A percentile compares a stretch with the other conserved stretches of the same genome.
Conservation (phyloP, 495 filamentous ascomycete genomes). For the Daldinia caldariorum region DNA sequence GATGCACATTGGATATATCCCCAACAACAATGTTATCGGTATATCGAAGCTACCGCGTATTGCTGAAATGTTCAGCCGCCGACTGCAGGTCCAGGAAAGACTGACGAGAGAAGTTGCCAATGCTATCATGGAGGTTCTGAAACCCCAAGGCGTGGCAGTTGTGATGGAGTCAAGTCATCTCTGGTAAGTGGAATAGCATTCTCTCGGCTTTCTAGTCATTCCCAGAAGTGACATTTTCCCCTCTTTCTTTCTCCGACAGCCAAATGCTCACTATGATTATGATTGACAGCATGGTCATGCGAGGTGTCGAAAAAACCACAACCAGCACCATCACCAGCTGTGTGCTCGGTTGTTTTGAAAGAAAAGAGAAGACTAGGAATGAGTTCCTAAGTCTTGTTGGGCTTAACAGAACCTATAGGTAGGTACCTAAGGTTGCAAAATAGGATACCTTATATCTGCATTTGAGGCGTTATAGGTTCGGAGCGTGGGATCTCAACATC, state of each 20-base stretch:
- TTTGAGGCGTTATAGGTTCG: constrained; percentile 34
- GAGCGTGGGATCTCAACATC: constrained; percentile 49
- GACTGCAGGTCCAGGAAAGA: constrained; percentile 94
- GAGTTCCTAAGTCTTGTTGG: constrained; percentile 85
- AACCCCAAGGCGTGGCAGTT: constrained; percentile 94
- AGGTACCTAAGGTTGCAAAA: not conserved
- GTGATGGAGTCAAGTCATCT: constrained; percentile 97
- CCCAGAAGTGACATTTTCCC: no score
- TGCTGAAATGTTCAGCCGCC: constrained; percentile 94
- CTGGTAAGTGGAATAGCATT: constrained; percentile 55
- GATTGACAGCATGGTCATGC: constrained; percentile 79
- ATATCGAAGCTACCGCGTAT: constrained; percentile 95
- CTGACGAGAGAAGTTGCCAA: constrained; percentile 96
- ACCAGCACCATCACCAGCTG: constrained; percentile 93
- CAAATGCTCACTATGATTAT: not conserved
- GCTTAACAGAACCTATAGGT: constrained; percentile 65
- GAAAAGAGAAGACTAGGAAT: constrained; percentile 90
- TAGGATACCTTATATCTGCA: constrained; percentile 13
- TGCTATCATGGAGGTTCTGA: constrained; percentile 88
- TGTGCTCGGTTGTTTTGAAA: constrained; percentile 92
- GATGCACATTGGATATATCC: constrained; percentile 99
- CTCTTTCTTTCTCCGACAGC: not conserved
- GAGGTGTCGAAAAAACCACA: constrained; percentile 89
- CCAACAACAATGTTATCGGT: constrained; percentile 83
- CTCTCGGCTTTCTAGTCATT: not conserved